phyloP scores from a whole-genome alignment of 768 basidiomycete species.

The Kwoniella mangroviensis region DNA sequence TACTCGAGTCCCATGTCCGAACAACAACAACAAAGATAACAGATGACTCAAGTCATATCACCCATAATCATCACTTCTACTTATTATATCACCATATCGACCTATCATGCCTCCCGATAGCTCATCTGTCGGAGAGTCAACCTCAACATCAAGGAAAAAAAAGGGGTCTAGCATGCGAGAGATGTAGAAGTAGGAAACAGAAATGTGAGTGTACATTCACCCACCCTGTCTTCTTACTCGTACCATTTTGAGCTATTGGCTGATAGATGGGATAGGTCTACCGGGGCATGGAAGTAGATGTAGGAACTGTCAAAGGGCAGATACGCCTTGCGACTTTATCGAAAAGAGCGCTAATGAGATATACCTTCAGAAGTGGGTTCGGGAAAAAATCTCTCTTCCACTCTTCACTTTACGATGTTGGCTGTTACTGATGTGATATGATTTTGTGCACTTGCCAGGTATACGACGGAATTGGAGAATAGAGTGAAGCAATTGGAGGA shows the following conservation, averaged over 20 bases:
- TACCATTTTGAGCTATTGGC: no score
- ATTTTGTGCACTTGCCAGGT: neutral
- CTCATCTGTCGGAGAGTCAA: neutral
- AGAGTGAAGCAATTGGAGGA: neutral
- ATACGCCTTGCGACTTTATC: slow-evolving; percentile 3
- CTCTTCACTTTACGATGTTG: no score
- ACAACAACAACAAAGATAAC: no score
- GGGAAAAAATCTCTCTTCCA: no score
- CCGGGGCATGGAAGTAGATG: slow-evolving; percentile 14
- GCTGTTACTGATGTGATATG: no score
- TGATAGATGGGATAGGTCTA: neutral
- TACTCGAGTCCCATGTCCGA: no score
- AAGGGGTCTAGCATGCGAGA: slow-evolving; percentile 12
- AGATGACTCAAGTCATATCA: no score
- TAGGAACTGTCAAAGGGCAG: slow-evolving; percentile 16
- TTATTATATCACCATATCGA: neutral
- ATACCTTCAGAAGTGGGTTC: slow-evolving; percentile 5
- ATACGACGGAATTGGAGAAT: neutral
- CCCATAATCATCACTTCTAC: no score
- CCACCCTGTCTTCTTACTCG: no score
- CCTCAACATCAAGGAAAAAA: neutral
- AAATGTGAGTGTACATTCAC: slow-evolving; percentile 8
- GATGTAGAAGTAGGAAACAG: slow-evolving; percentile 16
- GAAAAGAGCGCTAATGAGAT: slow-evolving; percentile 11
- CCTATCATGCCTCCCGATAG: neutral